A percentile compares a stretch with the other conserved stretches of the same genome.
These are phyloP conservation scores for Leptoxyphium fumago DNA, from an alignment of 2,329 filamentous ascomycete species.

Conservation along the genomic window DNA sequence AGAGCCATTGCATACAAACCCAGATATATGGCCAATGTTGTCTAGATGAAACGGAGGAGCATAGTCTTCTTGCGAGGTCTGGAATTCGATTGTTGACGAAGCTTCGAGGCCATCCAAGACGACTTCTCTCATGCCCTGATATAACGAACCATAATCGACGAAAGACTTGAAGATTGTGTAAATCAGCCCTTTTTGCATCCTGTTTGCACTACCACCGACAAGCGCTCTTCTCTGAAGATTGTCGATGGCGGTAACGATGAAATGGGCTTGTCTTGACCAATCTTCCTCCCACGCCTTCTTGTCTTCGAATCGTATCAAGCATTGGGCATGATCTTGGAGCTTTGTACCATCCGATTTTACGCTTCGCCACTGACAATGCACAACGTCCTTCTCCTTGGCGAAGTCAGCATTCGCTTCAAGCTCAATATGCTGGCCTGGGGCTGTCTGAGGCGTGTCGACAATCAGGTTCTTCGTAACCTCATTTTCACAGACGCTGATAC, in stretches of 20 bases:
- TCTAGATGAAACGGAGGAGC: constrained; percentile 25
- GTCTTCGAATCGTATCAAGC: constrained; percentile 10
- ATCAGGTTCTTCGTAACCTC: constrained; percentile 15
- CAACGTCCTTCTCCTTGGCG: constrained; percentile 1
- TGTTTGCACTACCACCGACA: constrained; percentile 5
- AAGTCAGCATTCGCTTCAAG: constrained; percentile 8
- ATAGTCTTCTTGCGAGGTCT: constrained; percentile 14
- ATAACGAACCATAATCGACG: constrained; percentile 13
- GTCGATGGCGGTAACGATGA: constrained; percentile 9
- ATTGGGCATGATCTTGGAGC: constrained; percentile 13
- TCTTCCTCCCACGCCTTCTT: constrained; percentile 8
- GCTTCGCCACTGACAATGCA: constrained; percentile 11
- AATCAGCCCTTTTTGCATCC: constrained; percentile 7
- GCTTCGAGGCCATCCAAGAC: constrained; percentile 14
- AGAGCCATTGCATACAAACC: constrained; percentile 24
- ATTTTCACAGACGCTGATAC: constrained; percentile 13
- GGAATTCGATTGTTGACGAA: constrained; percentile 17
- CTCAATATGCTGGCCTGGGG: constrained; percentile 12
- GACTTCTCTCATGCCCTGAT: constrained; percentile 16
- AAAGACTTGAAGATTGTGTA: constrained; percentile 14
- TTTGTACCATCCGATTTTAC: constrained; percentile 10
- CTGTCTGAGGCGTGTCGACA: constrained; percentile 8
- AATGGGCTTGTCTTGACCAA: constrained; percentile 8
- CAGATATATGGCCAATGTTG: constrained; percentile 20
- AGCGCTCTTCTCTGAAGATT: constrained; percentile 5